Base-by-base conservation (phyloP, 1,284 basidiomycete species). In the Somion occarium region DNA sequence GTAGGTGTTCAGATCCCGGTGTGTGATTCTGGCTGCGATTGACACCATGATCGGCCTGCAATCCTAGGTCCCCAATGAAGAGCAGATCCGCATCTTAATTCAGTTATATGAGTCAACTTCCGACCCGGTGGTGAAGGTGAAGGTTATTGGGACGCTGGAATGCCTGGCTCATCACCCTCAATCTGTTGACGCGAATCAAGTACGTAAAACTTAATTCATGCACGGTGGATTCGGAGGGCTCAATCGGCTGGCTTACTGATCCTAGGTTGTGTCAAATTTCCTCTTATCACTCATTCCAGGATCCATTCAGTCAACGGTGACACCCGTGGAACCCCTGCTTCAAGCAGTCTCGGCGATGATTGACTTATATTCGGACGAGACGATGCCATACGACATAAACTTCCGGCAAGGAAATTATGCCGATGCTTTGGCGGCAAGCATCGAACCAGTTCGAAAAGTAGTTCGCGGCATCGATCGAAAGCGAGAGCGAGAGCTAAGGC, bases 301-400 rank as follows among this genome's bases (percentile, higher is more conserved):
- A 48, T 56, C 68, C 23, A 63, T 67, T 22, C 61, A 64, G 24
- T 59, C 71, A 13, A 70, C 76, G 34, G 60, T 70, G 34, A 69
- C 71, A 39, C 78, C 75, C 43, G 76, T 83, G 2, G 94, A 98
- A 63, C 76, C 86, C 0, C 74, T 90, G 51, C 75, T 98, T 18
- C 92, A 96, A 60, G 82, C 84, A 0, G 72, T 86, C 26, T 94
- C 96, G 34, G 91, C 89, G 23, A 68, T 98, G 45, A 92, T 98
- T 57, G 96, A 98, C 67, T 88, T 96, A 46, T 99, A 91, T 68
- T 92, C 94, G 1, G 96, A 99, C 70, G 97, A 99, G 68, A 78
- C 71, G 7, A 69, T 83, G 46, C 76, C 85, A 0, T 97, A 91
- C 66, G 95, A 99, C 68, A 60, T 79, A 52, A 88, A 86, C 58